phyloP scores from a whole-genome alignment of 331 rosid genomes.

The Dryas integrifolia region DNA sequence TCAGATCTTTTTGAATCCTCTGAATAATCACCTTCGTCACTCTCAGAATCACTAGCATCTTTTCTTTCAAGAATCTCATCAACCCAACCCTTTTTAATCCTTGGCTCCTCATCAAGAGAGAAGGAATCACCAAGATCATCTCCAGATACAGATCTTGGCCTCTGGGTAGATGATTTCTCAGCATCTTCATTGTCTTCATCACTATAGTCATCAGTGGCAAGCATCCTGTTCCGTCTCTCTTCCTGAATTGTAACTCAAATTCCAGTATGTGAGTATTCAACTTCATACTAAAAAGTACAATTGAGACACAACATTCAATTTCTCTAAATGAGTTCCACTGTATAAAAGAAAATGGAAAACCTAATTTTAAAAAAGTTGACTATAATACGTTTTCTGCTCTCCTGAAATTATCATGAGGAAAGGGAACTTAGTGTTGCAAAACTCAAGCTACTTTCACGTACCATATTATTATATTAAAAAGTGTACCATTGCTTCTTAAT shows the following conservation, averaged over 20 bases:
- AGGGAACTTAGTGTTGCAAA: neutral
- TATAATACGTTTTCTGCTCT: neutral
- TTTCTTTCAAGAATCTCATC: conserved; percentile 67
- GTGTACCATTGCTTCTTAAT: neutral
- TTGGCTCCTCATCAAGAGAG: conserved; percentile 49
- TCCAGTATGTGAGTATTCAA: neutral
- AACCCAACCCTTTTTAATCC: conserved; percentile 73
- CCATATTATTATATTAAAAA: neutral
- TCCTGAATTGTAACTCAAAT: conserved; percentile 45
- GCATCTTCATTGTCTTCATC: conserved; percentile 70
- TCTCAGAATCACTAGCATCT: conserved; percentile 48
- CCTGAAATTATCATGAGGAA: neutral
- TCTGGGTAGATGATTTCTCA: conserved; percentile 47
- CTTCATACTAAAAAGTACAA: neutral
- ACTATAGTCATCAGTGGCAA: conserved; percentile 60
- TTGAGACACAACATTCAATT: neutral
- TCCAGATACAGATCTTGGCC: conserved; percentile 66
- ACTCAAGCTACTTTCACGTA: neutral
- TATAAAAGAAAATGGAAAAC: neutral
- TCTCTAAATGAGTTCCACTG: neutral
- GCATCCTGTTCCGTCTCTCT: conserved; percentile 85
- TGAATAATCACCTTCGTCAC: conserved; percentile 57
- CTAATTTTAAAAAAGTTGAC: neutral
- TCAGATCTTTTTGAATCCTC: conserved; percentile 56
- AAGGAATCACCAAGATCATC: conserved; percentile 97